Percentiles rank a stretch among this genome's conserved stretches.
phyloP scores from a whole-genome alignment of 2,329 filamentous ascomycete genomes.

The Akanthomyces uredinophilus region DNA sequence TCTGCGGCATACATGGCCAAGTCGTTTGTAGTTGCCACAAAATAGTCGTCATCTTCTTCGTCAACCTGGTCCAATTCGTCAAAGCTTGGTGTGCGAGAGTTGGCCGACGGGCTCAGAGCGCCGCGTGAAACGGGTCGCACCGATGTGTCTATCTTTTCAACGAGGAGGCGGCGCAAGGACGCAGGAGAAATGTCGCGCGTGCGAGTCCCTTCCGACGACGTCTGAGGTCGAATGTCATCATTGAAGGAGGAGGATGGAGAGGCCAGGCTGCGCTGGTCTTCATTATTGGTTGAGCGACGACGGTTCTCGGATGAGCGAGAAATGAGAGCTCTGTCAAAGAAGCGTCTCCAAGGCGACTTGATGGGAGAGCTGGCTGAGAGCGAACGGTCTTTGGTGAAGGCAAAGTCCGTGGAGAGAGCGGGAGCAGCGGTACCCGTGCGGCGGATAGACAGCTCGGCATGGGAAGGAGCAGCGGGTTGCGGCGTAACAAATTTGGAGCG shows the following conservation, averaged over 20 bases:
- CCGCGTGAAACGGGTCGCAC: not conserved
- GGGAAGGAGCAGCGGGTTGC: conserved; percentile 36
- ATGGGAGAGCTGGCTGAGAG: conserved; percentile 25
- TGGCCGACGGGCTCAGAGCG: not conserved
- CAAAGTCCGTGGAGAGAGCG: conserved; percentile 36
- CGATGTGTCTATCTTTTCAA: not conserved
- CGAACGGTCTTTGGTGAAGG: conserved; percentile 32
- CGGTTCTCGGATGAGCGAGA: not conserved
- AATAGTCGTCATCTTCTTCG: conserved; percentile 11
- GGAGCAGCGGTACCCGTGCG: conserved; percentile 26
- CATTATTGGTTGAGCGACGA: not conserved
- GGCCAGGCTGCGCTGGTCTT: conserved; percentile 27
- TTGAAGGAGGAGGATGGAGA: conserved; percentile 22
- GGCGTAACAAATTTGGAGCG: conserved; percentile 70
- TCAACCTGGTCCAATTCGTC: conserved; percentile 2
- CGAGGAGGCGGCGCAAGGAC: conserved; percentile 43
- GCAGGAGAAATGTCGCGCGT: conserved; percentile 52
- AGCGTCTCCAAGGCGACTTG: conserved; percentile 40
- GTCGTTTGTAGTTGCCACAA: not conserved
- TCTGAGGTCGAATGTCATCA: conserved; percentile 21
- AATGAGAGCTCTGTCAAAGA: conserved; percentile 22
- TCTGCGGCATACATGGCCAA: not conserved
- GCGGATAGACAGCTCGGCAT: conserved; percentile 25
- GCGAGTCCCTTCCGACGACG: conserved; percentile 36
- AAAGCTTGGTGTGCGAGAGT: conserved; percentile 2